Evolutionary conservation across 73 alveolate genomes (phyloP).

Genomic region (Symbiodinium pilosum): DNA sequence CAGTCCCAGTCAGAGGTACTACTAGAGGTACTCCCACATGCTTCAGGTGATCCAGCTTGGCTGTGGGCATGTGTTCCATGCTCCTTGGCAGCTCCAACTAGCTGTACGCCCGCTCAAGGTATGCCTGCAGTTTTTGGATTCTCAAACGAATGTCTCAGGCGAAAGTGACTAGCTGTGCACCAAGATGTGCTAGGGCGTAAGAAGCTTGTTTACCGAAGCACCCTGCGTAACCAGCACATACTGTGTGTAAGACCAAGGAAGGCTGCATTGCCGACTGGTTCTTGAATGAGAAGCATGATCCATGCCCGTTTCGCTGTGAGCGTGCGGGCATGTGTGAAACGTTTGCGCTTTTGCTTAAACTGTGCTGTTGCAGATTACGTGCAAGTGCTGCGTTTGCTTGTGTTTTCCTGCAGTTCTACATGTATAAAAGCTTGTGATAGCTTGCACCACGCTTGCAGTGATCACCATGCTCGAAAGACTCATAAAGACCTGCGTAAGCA

Average conservation of each 20-base stretch:
- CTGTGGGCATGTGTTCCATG: constrained; percentile 82
- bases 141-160: too few relatives aligned
- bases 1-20: too few relatives aligned
- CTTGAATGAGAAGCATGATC: constrained; percentile 42
- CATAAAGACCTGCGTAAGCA: not conserved
- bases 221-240: too few relatives aligned
- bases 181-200: too few relatives aligned
- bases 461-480: not conserved
- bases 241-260: not conserved
- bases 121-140: too few relatives aligned
- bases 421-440: too few relatives aligned
- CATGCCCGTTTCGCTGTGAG: constrained; percentile 71
- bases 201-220: too few relatives aligned
- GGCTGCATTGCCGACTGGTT: constrained; percentile 48
- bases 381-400: not conserved
- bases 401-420: not conserved
- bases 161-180: too few relatives aligned
- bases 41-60: constrained; percentile 37
- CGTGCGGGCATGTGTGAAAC: not conserved
- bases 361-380: too few relatives aligned
- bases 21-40: too few relatives aligned
- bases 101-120: not conserved
- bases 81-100: not conserved
- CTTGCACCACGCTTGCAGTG: too few relatives aligned
- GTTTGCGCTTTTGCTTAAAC: not conserved